Percentiles rank a stretch among this genome's conserved stretches.
phyloP scores from a whole-genome alignment of 257 asterid genomes.

The Nicotiana undulata region DNA sequence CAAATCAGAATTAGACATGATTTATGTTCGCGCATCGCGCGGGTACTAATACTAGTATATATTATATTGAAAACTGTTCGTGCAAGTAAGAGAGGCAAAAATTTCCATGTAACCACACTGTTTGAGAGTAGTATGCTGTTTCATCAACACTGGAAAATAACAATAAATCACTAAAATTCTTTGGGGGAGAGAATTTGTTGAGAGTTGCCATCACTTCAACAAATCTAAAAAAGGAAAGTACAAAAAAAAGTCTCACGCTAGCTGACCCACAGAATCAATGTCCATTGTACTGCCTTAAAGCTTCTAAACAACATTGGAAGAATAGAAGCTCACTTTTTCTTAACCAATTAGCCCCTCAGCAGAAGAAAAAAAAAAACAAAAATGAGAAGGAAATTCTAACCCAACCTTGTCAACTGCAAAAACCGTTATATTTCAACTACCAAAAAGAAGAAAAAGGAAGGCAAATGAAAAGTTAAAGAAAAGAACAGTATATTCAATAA shows the following conservation, averaged over 20 bases:
- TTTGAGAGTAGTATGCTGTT: background rate
- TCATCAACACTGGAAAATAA: background rate
- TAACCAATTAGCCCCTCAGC: constrained; percentile 1
- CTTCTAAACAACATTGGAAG: background rate
- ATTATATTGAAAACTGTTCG: too few relatives aligned
- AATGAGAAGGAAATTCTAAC: background rate
- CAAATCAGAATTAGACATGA: too few relatives aligned
- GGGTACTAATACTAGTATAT: too few relatives aligned
- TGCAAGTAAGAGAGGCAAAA: too few relatives aligned
- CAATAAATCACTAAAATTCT: background rate
- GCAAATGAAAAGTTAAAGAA: background rate
- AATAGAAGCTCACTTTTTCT: background rate
- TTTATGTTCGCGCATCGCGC: too few relatives aligned
- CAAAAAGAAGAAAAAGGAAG: background rate
- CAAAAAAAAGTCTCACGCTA: background rate
- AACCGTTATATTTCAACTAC: background rate
- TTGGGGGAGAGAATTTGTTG: background rate
- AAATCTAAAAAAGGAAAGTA: background rate
- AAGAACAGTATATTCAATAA: background rate
- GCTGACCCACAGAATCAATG: constrained; percentile 4
- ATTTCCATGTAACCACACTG: background rate
- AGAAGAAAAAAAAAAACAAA: background rate
- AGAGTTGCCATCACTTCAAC: constrained; percentile 1
- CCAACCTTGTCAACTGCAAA: constrained; percentile 2
- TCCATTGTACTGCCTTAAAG: background rate